Percentiles rank a stretch among this genome's conserved stretches.
These are phyloP conservation scores for Diutina ranongensis DNA, from an alignment of 1,139 yeast genomes.

Conservation along the genomic window DNA sequence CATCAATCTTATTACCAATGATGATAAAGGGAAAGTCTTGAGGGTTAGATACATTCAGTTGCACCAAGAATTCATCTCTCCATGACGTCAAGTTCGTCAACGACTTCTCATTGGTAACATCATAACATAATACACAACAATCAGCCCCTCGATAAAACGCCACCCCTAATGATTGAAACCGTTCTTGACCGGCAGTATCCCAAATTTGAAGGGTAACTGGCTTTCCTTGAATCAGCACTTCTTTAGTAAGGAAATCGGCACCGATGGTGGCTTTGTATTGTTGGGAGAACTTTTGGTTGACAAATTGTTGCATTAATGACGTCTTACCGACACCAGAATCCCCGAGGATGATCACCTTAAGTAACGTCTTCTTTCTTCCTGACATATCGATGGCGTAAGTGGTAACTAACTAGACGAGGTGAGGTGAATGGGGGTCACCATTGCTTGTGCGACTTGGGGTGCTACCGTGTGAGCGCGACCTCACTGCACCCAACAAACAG, in stretches of 20 bases:
- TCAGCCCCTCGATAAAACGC: conserved; percentile 98
- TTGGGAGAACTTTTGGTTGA: conserved; percentile 86
- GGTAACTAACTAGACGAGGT: neutral
- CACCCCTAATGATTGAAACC: conserved; percentile 93
- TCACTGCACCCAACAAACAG: no score
- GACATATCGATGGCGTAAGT: conserved; percentile 35
- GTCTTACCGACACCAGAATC: conserved; percentile 98
- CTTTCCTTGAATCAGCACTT: conserved; percentile 71
- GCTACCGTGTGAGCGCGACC: no score
- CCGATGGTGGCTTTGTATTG: conserved; percentile 93
- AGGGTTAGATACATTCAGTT: conserved; percentile 87
- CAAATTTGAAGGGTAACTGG: conserved; percentile 81
- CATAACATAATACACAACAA: conserved; percentile 92
- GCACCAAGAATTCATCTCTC: conserved; percentile 92
- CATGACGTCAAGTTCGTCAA: conserved; percentile 83
- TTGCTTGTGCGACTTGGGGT: neutral
- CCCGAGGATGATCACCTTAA: conserved; percentile 89
- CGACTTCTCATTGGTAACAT: conserved; percentile 86
- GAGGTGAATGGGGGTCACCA: no score
- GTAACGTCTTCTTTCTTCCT: conserved; percentile 74
- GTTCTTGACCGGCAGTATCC: conserved; percentile 99
- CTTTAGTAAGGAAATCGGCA: conserved; percentile 52
- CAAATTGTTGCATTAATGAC: conserved; percentile 91
- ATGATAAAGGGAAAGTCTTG: conserved; percentile 93
- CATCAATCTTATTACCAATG: conserved; percentile 89